phyloP scores from a whole-genome alignment of 2,329 filamentous ascomycete species.

The Botrytis aclada region DNA sequence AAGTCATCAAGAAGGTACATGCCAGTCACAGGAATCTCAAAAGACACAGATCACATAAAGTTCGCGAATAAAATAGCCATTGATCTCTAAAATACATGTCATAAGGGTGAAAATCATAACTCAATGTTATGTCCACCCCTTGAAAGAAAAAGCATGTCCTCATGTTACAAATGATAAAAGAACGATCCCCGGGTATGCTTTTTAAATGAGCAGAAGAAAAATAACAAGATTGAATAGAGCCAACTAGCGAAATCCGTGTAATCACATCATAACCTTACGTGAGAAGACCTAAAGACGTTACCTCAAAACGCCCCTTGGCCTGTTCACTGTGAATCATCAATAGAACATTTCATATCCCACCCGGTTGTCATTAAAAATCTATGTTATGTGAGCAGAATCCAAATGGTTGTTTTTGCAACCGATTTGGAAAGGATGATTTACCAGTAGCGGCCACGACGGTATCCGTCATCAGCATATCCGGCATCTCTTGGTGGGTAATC shows the following conservation, averaged over 20 bases:
- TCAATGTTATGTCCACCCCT: neutral
- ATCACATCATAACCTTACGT: slow-evolving; percentile 19
- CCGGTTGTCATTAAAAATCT: slow-evolving; percentile 21
- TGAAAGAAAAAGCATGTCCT: slow-evolving; percentile 9
- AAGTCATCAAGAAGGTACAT: too few relatives aligned
- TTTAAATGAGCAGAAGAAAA: slow-evolving; percentile 16
- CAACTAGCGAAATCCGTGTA: slow-evolving; percentile 19
- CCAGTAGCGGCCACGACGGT: slow-evolving; percentile 36
- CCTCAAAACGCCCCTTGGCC: slow-evolving; percentile 19
- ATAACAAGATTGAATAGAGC: slow-evolving; percentile 15
- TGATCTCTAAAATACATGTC: slow-evolving; percentile 20
- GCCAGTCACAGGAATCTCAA: neutral
- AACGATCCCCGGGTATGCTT: slow-evolving; percentile 17
- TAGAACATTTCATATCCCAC: slow-evolving; percentile 20
- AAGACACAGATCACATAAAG: neutral
- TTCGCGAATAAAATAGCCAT: slow-evolving; percentile 13
- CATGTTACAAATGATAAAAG: slow-evolving; percentile 7
- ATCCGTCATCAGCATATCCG: slow-evolving; percentile 35
- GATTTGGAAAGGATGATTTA: slow-evolving; percentile 26
- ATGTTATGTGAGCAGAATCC: slow-evolving; percentile 23
- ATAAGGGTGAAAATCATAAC: slow-evolving; percentile 7
- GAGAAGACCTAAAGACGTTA: slow-evolving; percentile 17
- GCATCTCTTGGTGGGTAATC: slow-evolving; percentile 38
- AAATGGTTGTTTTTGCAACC: slow-evolving; percentile 10
- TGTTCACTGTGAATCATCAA: slow-evolving; percentile 19